Conservation (phyloP, 1,284 basidiomycete species). For the Schizophyllum amplum region DNA sequence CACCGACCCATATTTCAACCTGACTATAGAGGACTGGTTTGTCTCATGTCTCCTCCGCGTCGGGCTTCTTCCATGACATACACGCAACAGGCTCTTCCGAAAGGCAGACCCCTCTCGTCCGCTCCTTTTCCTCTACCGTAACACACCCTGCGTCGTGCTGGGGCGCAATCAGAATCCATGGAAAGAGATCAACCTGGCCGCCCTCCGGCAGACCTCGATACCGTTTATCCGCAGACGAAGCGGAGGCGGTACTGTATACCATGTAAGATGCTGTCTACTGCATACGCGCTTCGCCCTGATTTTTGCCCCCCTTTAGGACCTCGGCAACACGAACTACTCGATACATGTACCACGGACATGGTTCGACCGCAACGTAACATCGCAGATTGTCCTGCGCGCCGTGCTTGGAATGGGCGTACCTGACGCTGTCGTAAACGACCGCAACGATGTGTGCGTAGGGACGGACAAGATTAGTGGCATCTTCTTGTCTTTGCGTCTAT, state of each 20-base stretch:
- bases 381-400: constrained; percentile 72
- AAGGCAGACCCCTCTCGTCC: constrained; percentile 60
- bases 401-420: constrained; percentile 64
- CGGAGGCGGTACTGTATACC: constrained; percentile 97
- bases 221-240: constrained; percentile 84
- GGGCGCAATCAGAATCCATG: constrained; percentile 98
- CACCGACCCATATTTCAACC: constrained; percentile 86
- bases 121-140: constrained; percentile 83
- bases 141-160: constrained; percentile 87
- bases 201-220: constrained; percentile 42
- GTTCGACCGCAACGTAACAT: constrained; percentile 80
- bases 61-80: background rate
- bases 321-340: constrained; percentile 97
- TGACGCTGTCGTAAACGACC: constrained; percentile 74
- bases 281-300: background rate
- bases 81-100: constrained; percentile 68
- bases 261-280: constrained; percentile 47
- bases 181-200: constrained; percentile 84
- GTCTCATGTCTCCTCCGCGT: constrained; percentile 17
- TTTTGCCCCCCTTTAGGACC: constrained; percentile 52
- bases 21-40: constrained; percentile 90
- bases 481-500: constrained; percentile 5
- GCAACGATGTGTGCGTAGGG: constrained; percentile 86
- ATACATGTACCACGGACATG: constrained; percentile 79
- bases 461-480: constrained; percentile 73